Evolutionary conservation across 108 stramenopile genomes (phyloP).

Genomic region (Discostella stelligeroides): DNA sequence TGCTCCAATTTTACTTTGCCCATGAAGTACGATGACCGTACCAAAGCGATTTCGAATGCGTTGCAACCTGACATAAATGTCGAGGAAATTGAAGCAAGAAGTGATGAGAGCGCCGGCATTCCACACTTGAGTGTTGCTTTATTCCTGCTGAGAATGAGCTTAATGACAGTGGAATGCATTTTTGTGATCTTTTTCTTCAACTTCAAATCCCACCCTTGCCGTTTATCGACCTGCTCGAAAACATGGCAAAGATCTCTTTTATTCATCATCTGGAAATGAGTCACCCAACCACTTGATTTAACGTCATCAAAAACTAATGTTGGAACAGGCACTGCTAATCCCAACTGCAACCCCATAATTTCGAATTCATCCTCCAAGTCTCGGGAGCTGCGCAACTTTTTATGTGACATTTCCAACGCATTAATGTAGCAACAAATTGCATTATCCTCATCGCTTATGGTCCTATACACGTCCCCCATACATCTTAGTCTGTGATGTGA

Average conservation of each 20-base stretch:
- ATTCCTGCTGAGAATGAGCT: conserved; percentile 34
- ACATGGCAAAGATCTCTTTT: conserved; percentile 36
- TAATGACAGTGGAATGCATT: conserved; percentile 34
- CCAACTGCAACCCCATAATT: conserved; percentile 27
- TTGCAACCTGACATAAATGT: conserved; percentile 19
- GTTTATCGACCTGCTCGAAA: conserved; percentile 19
- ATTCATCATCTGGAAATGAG: conserved; percentile 42
- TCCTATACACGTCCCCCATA: conserved; percentile 45
- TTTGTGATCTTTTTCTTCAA: conserved; percentile 30
- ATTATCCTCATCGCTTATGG: conserved; percentile 27
- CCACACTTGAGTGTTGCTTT: conserved; percentile 2
- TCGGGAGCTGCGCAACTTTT: conserved; percentile 14
- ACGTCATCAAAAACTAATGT: conserved; percentile 30
- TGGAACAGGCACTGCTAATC: conserved; percentile 31
- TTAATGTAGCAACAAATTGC: conserved; percentile 49
- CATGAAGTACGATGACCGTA: conserved; percentile 31
- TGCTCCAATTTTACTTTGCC: conserved; percentile 25
- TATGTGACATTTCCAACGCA: conserved; percentile 27
- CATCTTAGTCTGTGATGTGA: conserved; percentile 23
- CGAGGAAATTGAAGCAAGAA: conserved; percentile 25
- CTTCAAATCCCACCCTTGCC: conserved; percentile 13
- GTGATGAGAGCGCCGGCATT: conserved; percentile 14
- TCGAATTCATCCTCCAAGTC: conserved; percentile 31
- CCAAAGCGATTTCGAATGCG: conserved; percentile 31
- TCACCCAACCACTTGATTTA: conserved; percentile 17